Conservation (phyloP, 78 protist species). For the Guillardia theta region DNA sequence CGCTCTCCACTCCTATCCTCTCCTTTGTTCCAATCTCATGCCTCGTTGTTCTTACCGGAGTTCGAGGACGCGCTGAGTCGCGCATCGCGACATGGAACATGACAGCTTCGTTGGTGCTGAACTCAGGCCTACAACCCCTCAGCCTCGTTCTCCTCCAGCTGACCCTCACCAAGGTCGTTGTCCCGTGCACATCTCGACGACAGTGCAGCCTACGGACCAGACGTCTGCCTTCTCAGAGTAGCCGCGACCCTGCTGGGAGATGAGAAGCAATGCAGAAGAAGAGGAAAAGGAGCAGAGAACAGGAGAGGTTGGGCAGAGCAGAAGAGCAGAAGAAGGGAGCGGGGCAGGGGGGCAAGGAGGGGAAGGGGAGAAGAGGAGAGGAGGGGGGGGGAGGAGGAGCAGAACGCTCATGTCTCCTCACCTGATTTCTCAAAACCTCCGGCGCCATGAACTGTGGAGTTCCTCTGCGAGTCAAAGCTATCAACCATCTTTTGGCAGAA, state of each 20-base stretch:
- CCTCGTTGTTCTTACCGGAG: not conserved
- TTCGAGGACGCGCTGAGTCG: not conserved
- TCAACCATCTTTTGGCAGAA: not conserved
- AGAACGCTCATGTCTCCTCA: no score
- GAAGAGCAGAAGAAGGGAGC: not conserved
- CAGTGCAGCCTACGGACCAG: slow-evolving; percentile 3
- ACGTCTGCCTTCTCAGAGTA: slow-evolving; percentile 10
- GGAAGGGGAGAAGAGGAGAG: not conserved
- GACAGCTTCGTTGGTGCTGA: not conserved
- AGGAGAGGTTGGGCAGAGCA: not conserved
- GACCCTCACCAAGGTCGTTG: not conserved
- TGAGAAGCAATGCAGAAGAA: not conserved
- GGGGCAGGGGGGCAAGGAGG: not conserved
- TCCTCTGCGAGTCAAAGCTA: not conserved
- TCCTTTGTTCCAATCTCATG: not conserved
- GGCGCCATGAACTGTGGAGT: slow-evolving; percentile 15
- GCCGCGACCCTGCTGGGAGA: not conserved
- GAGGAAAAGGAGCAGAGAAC: not conserved
- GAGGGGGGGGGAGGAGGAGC: not conserved
- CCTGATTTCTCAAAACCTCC: not conserved
- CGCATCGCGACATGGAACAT: not conserved
- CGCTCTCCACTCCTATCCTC: not conserved
- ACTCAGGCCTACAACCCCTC: not conserved
- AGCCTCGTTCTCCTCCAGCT: not conserved
- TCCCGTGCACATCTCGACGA: not conserved